phyloP scores from a whole-genome alignment of 2,329 filamentous ascomycete species.

The Colletotrichum tabaci region DNA sequence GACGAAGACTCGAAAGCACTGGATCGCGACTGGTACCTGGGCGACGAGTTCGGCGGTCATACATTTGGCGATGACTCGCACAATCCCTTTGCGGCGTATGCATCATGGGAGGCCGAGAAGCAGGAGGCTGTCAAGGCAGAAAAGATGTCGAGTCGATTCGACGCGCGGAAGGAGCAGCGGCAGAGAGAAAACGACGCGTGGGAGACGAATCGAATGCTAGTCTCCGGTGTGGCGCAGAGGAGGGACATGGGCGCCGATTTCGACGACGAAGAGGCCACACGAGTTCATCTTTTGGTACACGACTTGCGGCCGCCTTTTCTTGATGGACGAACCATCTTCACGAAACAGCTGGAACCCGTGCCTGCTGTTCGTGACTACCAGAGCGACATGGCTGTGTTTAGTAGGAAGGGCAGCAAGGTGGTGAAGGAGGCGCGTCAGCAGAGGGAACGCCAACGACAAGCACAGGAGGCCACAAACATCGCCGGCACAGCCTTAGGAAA shows the following conservation, averaged over 20 bases:
- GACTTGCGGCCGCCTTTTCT: slow-evolving; percentile 95
- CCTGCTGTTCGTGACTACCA: slow-evolving; percentile 93
- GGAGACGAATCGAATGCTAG: slow-evolving; percentile 99
- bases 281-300: slow-evolving; percentile 93
- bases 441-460: slow-evolving; percentile 92
- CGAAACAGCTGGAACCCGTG: slow-evolving; percentile 95
- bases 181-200: slow-evolving; percentile 97
- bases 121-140: slow-evolving; percentile 83
- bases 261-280: slow-evolving; percentile 90
- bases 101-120: slow-evolving; percentile 79
- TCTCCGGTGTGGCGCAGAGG: slow-evolving; percentile 93
- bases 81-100: slow-evolving; percentile 87
- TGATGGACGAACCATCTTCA: slow-evolving; percentile 95
- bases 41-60: slow-evolving; percentile 85
- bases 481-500: slow-evolving; percentile 94
- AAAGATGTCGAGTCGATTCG: slow-evolving; percentile 81
- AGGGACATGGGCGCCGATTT: slow-evolving; percentile 87
- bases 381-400: slow-evolving; percentile 99
- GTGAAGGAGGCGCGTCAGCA: slow-evolving; percentile 93
- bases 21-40: slow-evolving; percentile 94
- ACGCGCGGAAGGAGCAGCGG: slow-evolving; percentile 83
- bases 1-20: slow-evolving; percentile 81
- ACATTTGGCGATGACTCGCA: slow-evolving; percentile 93
- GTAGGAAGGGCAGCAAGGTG: slow-evolving; percentile 92
- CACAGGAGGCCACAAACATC: slow-evolving; percentile 93